Evolutionary conservation across 805 yeast genomes (phyloP), one percentile per base, ranked within the genome.

Genomic region (Pichia phayaonensis): DNA sequence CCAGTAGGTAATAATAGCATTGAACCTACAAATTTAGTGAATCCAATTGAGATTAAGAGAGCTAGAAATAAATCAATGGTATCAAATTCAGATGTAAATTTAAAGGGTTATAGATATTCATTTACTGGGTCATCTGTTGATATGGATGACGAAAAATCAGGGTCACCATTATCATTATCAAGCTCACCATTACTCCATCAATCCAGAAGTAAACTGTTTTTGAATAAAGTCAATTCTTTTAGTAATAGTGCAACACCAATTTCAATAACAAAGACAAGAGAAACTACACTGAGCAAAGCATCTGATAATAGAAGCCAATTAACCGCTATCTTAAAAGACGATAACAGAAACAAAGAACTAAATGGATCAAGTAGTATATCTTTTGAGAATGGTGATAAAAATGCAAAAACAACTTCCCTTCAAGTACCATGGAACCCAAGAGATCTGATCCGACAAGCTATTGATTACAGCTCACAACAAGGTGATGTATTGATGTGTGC

Each of bases 401-500:
- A 6, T 40, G 59, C 23, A 61, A 56, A 22, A 54, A 56, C 41
- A 52, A 55, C 36, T 29, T 38, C 15, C 2, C 55, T 59, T 13
- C 47, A 44, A 23, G 55, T 61, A 29, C 88, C 90, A 0, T 86
- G 90, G 86, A 69, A 72, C 18, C 76, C 84, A 2, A 65, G 70
- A 8, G 66, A 63, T 44, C 61, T 86, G 50, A 68, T 86, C 12
- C 59, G 67, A 44, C 70, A 78, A 55, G 79, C 81, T 0, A 64
- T 79, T n/a, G 73, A 73, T 22, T 82, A 77, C 64, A 76, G 84
- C 42, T 61, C 76, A 6, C 63, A 64, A 10, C 85, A 82, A 56
- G 92, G 92, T 1, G 89, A 86, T 61, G 59, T 83, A 18, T 68
- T 82, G 15, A 69, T 81, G 73, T 72, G 83, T 53, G 75, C 85